Conservation (phyloP, 257 asterid species). For the Datura wrightii region DNA sequence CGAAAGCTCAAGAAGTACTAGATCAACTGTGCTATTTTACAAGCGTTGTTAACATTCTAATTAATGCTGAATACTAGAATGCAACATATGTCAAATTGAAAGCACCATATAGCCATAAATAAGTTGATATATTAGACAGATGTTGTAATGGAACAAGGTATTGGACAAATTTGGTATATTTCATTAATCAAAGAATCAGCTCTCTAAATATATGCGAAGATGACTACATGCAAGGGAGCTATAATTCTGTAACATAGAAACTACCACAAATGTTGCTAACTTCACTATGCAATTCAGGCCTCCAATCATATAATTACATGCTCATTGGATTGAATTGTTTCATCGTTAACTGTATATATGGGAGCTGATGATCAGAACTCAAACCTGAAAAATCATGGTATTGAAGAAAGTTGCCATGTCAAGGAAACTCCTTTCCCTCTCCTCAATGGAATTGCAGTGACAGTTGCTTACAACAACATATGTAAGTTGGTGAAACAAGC, state of each 20-base stretch:
- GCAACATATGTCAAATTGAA: no score
- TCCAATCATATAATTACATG: neutral
- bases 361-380: conserved; percentile 27
- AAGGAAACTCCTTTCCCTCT: conserved; percentile 48
- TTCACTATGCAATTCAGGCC: neutral
- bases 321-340: neutral
- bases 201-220: neutral
- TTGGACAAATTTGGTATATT: no score
- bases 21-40: no score
- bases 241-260: neutral
- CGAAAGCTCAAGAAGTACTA: no score
- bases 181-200: no score
- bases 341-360: neutral
- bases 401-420: conserved; percentile 35
- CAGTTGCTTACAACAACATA: conserved; percentile 44
- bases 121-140: neutral
- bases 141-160: neutral
- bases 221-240: neutral
- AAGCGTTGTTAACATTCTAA: no score
- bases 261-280: neutral
- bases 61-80: no score
- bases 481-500: neutral
- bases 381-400: conserved; percentile 37
- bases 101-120: neutral
- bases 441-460: conserved; percentile 46